Evolutionary conservation across 495 filamentous ascomycete genomes (phyloP).

Genomic region (Articulospora tetracladia): DNA sequence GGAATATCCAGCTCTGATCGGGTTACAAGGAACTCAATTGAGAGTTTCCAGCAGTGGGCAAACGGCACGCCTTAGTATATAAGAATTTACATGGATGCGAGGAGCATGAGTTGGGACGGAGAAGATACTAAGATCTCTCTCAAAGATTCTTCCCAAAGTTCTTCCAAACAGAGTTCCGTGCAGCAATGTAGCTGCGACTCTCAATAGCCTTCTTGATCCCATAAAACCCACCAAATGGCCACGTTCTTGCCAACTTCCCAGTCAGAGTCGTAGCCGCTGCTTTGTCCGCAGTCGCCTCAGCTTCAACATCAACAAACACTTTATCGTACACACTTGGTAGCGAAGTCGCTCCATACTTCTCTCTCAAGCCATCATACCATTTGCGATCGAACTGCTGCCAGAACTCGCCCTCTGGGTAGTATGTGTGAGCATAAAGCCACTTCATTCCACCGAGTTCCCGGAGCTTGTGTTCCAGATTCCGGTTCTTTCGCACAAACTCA

Average conservation of each 20-base stretch:
- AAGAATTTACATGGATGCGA: no score
- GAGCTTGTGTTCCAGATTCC: slow-evolving; percentile 60
- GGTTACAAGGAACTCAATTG: no score
- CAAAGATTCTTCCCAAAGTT: slow-evolving; percentile 7
- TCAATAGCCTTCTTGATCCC: slow-evolving; percentile 24
- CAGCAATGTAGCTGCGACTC: slow-evolving; percentile 20
- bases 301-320: slow-evolving; percentile 32
- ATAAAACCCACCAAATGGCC: slow-evolving; percentile 23
- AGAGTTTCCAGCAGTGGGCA: no score
- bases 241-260: background rate
- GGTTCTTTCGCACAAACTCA: slow-evolving; percentile 53
- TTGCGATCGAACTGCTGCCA: slow-evolving; percentile 46
- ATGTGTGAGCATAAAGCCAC: slow-evolving; percentile 60
- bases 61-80: no score
- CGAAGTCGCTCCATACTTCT: slow-evolving; percentile 45
- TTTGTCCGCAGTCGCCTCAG: background rate
- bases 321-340: slow-evolving; percentile 57
- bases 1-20: no score
- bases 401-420: slow-evolving; percentile 52
- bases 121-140: no score
- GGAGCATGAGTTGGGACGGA: no score
- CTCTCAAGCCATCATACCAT: slow-evolving; percentile 48
- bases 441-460: slow-evolving; percentile 61
- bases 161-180: slow-evolving; percentile 17
- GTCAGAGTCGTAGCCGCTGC: background rate